Evolutionary conservation across 192 early-diverging fungal species (phyloP).

Genomic region (Diversispora eburnea): DNA sequence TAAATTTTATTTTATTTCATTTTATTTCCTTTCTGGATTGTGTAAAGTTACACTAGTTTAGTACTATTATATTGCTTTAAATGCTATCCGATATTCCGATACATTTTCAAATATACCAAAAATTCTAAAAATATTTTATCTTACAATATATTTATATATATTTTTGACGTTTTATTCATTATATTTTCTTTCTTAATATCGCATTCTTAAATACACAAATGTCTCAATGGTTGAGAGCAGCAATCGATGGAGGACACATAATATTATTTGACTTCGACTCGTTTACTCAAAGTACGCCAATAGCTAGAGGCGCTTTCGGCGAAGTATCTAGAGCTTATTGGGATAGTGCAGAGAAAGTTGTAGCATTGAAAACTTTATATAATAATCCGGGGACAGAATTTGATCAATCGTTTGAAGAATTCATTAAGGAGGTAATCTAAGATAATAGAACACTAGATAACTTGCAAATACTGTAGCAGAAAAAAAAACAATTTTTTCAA

Average conservation of each 20-base stretch:
- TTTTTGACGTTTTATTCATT: too few relatives aligned
- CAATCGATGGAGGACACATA: neutral
- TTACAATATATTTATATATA: too few relatives aligned
- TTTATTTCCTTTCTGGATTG: too few relatives aligned
- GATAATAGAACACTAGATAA: neutral
- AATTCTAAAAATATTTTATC: too few relatives aligned
- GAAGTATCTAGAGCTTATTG: constrained; percentile 4
- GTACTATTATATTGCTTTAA: too few relatives aligned
- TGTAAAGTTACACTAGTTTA: too few relatives aligned
- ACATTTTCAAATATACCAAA: too few relatives aligned
- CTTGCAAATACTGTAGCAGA: neutral
- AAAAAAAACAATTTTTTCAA: too few relatives aligned
- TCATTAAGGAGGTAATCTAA: constrained; percentile 4
- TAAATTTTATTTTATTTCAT: too few relatives aligned
- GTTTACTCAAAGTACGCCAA: neutral
- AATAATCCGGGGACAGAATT: neutral
- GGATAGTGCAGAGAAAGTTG: constrained; percentile 1
- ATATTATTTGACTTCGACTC: neutral
- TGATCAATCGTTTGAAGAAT: neutral
- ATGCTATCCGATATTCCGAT: too few relatives aligned
- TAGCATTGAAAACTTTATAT: constrained; percentile 18
- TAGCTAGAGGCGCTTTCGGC: constrained; percentile 16
- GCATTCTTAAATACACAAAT: neutral
- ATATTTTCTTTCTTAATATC: too few relatives aligned
- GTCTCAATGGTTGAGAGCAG: constrained; percentile 1